phyloP scores from a whole-genome alignment of 768 basidiomycete species.

The Mycena galopus region DNA sequence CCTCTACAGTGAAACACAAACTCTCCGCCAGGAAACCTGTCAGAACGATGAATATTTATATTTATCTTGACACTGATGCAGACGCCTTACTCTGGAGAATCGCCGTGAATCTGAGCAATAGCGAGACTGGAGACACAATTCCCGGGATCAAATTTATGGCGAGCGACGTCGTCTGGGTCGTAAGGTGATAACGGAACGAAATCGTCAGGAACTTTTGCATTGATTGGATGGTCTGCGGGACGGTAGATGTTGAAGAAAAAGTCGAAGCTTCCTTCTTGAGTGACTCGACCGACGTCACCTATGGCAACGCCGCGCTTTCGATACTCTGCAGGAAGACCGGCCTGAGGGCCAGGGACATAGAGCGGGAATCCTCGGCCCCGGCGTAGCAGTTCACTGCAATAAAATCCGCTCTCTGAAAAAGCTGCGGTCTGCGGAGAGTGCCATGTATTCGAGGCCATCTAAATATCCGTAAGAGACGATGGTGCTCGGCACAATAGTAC shows the following conservation, averaged over 20 bases:
- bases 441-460: too few species aligned
- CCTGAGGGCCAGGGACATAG: conserved; percentile 41
- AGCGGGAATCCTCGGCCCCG: conserved; percentile 46
- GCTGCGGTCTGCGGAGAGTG: too few species aligned
- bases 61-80: too few species aligned
- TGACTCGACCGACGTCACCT: conserved; percentile 51
- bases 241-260: conserved; percentile 51
- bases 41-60: too few species aligned
- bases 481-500: not conserved
- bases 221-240: conserved; percentile 40
- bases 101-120: not conserved
- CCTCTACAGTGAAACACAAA: conserved; percentile 16
- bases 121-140: not conserved
- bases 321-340: not conserved
- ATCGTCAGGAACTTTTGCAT: conserved; percentile 42
- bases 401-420: conserved; percentile 1
- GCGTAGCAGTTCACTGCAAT: conserved; percentile 1
- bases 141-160: not conserved
- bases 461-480: too few species aligned
- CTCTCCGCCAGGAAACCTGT: conserved; percentile 9
- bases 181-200: conserved; percentile 31
- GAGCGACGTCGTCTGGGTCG: not conserved
- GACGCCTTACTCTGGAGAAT: not conserved
- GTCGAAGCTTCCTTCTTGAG: conserved; percentile 47
- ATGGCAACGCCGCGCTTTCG: conserved; percentile 41